These are phyloP conservation scores for Rhododendron ovatum DNA, from an alignment of 148 eudicot species.

Conservation along the genomic window DNA sequence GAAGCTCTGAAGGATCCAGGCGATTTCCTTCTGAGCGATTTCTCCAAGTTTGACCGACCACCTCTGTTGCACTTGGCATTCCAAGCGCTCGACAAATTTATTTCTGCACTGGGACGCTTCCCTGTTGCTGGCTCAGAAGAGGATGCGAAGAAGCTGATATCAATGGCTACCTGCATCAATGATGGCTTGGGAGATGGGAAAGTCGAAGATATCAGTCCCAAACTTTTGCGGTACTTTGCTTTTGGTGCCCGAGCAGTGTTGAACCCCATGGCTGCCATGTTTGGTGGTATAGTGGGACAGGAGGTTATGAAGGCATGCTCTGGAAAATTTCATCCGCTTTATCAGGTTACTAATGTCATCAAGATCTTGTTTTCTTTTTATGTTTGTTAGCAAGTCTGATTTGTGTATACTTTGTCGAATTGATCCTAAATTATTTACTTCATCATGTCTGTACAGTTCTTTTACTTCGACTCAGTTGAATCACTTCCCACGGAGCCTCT, in stretches of 20 bases:
- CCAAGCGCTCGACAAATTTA: constrained; percentile 64
- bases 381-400: neutral
- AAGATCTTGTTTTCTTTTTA: neutral
- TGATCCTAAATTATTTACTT: constrained; percentile 9
- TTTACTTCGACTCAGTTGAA: constrained; percentile 91
- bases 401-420: neutral
- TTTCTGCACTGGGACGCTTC: constrained; percentile 43
- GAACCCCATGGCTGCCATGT: constrained; percentile 98
- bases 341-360: constrained; percentile 46
- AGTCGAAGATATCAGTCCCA: constrained; percentile 65
- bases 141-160: constrained; percentile 67
- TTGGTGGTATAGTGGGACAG: constrained; percentile 93
- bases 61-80: constrained; percentile 69
- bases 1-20: constrained; percentile 69
- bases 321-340: constrained; percentile 92
- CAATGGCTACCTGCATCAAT: constrained; percentile 41
- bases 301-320: constrained; percentile 96
- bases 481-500: constrained; percentile 75
- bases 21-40: constrained; percentile 66
- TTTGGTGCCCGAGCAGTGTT: constrained; percentile 86
- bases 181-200: constrained; percentile 46
- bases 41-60: constrained; percentile 70
- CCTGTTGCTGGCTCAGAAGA: constrained; percentile 71
- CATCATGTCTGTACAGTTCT: constrained; percentile 50
- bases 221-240: constrained; percentile 67